Conservation (phyloP, 2,329 filamentous ascomycete species). For the Tolypocladium ovalisporum region DNA sequence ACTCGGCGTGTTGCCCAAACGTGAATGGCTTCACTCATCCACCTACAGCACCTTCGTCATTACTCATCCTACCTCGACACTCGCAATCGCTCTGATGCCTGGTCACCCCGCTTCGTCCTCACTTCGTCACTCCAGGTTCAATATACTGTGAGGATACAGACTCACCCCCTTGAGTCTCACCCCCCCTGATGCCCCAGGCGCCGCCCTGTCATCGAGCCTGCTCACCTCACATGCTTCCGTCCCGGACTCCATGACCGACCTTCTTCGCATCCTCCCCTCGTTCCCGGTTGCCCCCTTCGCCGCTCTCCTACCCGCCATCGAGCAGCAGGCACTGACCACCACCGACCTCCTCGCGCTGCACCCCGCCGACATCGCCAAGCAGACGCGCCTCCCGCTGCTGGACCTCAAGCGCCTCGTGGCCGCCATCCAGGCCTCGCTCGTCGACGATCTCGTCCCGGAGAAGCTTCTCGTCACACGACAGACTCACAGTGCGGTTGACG, state of each 20-base stretch:
- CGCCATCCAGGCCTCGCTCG: constrained; percentile 56
- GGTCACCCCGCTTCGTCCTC: not conserved
- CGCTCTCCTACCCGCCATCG: constrained; percentile 68
- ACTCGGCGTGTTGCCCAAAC: too few relatives aligned
- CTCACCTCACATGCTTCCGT: not conserved
- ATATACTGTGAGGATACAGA: not conserved
- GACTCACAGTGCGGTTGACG: not conserved
- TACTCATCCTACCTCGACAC: too few relatives aligned
- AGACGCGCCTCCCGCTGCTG: constrained; percentile 68
- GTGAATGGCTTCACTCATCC: not conserved
- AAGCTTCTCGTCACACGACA: not conserved
- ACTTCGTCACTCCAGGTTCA: not conserved
- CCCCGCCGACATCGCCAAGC: constrained; percentile 70
- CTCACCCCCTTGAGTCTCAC: not conserved
- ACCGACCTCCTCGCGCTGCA: constrained; percentile 81
- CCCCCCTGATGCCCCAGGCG: not conserved
- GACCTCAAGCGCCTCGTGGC: constrained; percentile 67
- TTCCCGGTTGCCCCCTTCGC: constrained; percentile 63
- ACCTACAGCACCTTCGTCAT: not conserved
- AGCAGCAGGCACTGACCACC: constrained; percentile 66
- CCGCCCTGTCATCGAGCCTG: not conserved
- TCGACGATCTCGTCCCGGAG: constrained; percentile 41
- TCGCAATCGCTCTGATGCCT: too few relatives aligned
- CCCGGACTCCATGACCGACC: constrained; percentile 63
- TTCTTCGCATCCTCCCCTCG: constrained; percentile 69